A percentile compares a stretch with the other conserved stretches of the same genome.
These are phyloP conservation scores for Melampsora americana DNA, from an alignment of 1,284 basidiomycete genomes.

Conservation along the genomic window DNA sequence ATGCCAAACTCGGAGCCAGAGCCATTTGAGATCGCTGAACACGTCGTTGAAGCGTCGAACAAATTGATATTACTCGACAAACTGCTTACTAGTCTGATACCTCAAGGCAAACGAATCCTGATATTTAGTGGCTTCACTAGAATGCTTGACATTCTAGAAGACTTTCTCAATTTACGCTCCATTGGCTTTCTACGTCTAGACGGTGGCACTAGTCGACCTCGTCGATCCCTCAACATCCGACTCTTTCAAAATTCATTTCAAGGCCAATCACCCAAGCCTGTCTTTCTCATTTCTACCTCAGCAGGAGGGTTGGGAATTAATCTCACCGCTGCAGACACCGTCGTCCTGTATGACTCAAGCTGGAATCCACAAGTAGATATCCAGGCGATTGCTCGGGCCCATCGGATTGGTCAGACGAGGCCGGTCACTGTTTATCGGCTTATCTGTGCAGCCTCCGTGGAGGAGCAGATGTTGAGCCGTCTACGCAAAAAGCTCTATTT, in stretches of 20 bases:
- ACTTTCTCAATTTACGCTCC: constrained; percentile 45
- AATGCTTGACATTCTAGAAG: constrained; percentile 49
- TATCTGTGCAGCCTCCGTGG: constrained; percentile 58
- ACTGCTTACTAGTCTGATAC: constrained; percentile 46
- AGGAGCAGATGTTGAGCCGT: constrained; percentile 66
- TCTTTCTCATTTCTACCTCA: constrained; percentile 48
- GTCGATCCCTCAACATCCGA: constrained; percentile 62
- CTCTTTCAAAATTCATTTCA: constrained; percentile 60
- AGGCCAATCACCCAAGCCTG: constrained; percentile 15
- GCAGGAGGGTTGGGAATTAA: constrained; percentile 53
- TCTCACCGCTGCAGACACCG: constrained; percentile 47
- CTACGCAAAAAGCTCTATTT: constrained; percentile 65
- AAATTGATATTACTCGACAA: constrained; percentile 50
- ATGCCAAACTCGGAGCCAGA: constrained; percentile 60
- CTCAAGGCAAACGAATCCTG: constrained; percentile 48
- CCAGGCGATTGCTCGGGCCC: constrained; percentile 49
- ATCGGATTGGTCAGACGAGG: constrained; percentile 49
- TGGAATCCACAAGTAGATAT: constrained; percentile 49
- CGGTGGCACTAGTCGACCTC: constrained; percentile 56
- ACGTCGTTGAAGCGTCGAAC: constrained; percentile 62
- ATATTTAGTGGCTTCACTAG: constrained; percentile 59
- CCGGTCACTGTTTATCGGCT: constrained; percentile 48
- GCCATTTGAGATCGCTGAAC: constrained; percentile 61
- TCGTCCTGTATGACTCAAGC: constrained; percentile 47
- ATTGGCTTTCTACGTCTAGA: constrained; percentile 47